A percentile compares a stretch with the other conserved stretches of the same genome.
Conservation (phyloP, 345 rosid genomes). For the Schrenkiella parvula region DNA sequence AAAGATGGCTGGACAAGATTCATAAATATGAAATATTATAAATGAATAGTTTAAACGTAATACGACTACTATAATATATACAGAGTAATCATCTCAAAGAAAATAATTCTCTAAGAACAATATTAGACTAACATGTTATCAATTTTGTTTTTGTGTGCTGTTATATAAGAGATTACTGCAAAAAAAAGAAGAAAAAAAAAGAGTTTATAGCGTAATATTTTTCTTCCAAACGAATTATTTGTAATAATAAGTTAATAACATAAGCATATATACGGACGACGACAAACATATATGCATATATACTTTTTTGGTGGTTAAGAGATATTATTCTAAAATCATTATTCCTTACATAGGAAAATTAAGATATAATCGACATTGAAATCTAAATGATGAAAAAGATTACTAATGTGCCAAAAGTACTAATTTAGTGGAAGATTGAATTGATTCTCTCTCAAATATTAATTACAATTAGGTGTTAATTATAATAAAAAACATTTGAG, state of each 20-base stretch:
- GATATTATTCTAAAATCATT: constrained; percentile 19
- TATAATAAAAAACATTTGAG: not conserved
- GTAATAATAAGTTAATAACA: not conserved
- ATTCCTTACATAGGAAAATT: constrained; percentile 12
- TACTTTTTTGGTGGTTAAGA: constrained; percentile 16
- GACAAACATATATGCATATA: constrained; percentile 6
- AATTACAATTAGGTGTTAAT: not conserved
- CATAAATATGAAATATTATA: no score
- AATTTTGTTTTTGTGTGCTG: not conserved
- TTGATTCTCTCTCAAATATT: constrained; percentile 13
- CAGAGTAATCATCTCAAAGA: no score
- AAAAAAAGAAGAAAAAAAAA: no score
- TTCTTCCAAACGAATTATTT: not conserved
- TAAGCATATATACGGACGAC: not conserved
- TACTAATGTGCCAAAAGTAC: not conserved
- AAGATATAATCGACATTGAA: not conserved
- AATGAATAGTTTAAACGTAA: no score
- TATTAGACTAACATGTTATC: not conserved
- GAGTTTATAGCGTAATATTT: not conserved
- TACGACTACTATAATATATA: no score
- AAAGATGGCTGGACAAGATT: no score
- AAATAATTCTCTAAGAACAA: not conserved
- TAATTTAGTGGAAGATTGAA: constrained; percentile 25
- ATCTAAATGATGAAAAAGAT: not conserved
- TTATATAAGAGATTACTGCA: not conserved